Evolutionary conservation across 768 basidiomycete genomes (phyloP).

Genomic region (Pulveroboletus sp.): DNA sequence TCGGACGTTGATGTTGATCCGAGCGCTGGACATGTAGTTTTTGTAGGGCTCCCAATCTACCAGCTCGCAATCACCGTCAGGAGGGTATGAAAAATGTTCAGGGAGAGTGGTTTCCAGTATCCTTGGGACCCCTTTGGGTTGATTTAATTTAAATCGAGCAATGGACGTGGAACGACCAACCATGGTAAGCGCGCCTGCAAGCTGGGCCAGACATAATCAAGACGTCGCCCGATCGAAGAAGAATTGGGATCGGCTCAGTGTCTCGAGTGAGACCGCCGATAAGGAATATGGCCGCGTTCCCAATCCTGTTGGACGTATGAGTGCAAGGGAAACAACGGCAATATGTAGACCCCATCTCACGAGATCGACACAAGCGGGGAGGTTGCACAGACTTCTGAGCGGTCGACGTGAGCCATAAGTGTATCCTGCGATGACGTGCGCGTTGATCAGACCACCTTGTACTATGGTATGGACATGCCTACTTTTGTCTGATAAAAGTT

Average conservation of each 20-base stretch:
- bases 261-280: slow-evolving; percentile 83
- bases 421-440: slow-evolving; percentile 52
- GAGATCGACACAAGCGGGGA: slow-evolving; percentile 92
- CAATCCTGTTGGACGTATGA: slow-evolving; percentile 50
- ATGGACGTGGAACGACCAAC: slow-evolving; percentile 38
- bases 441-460: neutral
- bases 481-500: slow-evolving; percentile 89
- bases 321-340: neutral
- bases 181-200: slow-evolving; percentile 89
- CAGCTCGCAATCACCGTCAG: slow-evolving; percentile 21
- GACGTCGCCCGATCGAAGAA: slow-evolving; percentile 87
- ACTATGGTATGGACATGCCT: neutral
- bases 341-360: slow-evolving; percentile 41
- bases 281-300: slow-evolving; percentile 85
- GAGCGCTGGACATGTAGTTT: slow-evolving; percentile 58
- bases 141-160: neutral
- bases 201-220: slow-evolving; percentile 88
- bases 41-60: slow-evolving; percentile 58
- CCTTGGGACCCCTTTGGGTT: slow-evolving; percentile 67
- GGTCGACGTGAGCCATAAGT: slow-evolving; percentile 97
- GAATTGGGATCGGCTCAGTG: slow-evolving; percentile 67
- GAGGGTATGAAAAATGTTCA: slow-evolving; percentile 38
- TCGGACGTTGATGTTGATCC: slow-evolving; percentile 90
- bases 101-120: slow-evolving; percentile 82
- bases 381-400: slow-evolving; percentile 89